phyloP scores from a whole-genome alignment of 352 stramenopile genomes.

The Chrysophaeum taylorii region DNA sequence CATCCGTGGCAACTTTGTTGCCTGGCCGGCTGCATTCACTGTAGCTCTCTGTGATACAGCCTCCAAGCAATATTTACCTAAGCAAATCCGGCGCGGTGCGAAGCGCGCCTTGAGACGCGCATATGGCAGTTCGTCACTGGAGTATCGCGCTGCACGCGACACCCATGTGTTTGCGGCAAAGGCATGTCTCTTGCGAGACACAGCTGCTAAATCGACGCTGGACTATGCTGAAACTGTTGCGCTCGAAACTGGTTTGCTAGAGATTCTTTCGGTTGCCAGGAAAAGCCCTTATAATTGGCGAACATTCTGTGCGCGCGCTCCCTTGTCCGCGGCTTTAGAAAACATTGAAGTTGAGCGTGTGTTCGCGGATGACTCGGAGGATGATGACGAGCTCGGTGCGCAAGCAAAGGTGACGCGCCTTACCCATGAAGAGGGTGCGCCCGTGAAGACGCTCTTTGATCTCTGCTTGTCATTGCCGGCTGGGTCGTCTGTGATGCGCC shows the following conservation, averaged over 20 bases:
- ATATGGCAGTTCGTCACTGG: conserved; percentile 2
- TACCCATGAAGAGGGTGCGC: too few species aligned
- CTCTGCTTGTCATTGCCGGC: neutral
- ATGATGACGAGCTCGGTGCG: neutral
- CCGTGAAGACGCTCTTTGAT: neutral
- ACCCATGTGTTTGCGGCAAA: neutral
- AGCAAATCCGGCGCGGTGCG: conserved; percentile 14
- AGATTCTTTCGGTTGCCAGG: neutral
- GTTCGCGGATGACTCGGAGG: neutral
- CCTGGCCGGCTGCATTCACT: neutral
- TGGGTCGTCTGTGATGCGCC: neutral
- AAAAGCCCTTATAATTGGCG: neutral
- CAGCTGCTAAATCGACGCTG: neutral
- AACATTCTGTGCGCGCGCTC: neutral
- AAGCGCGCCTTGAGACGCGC: conserved; percentile 26
- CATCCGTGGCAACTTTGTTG: too few species aligned
- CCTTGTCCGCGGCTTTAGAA: neutral
- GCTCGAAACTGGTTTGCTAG: neutral
- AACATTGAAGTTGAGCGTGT: neutral
- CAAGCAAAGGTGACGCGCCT: neutral
- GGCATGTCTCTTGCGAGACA: neutral
- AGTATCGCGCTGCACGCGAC: conserved; percentile 1
- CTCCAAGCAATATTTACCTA: conserved; percentile 11
- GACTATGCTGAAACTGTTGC: neutral
- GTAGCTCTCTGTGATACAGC: conserved; percentile 24